These are phyloP conservation scores for Rosa lucieae DNA, from an alignment of 306 rosid species.

Conservation along the genomic window DNA sequence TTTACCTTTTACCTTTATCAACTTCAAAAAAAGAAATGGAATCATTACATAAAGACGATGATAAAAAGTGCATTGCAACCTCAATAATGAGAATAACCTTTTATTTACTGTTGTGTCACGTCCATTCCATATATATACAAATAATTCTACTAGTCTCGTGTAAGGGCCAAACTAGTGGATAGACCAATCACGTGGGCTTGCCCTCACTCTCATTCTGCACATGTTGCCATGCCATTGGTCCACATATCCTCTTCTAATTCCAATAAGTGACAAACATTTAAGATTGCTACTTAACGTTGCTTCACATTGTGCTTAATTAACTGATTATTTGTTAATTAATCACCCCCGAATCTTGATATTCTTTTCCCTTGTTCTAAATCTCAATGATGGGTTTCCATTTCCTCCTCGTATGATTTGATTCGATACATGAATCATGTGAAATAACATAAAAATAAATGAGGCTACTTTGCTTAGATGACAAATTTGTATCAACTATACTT, in stretches of 20 bases:
- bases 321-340: background rate
- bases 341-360: background rate
- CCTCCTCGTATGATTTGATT: background rate
- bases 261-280: background rate
- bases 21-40: background rate
- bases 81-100: background rate
- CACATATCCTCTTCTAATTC: background rate
- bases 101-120: constrained; percentile 9
- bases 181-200: constrained; percentile 4
- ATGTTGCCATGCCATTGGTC: background rate
- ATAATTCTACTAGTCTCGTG: background rate
- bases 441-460: background rate
- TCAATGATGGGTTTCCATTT: background rate
- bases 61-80: background rate
- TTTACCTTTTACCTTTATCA: background rate
- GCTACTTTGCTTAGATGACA: background rate
- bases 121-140: background rate
- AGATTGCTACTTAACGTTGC: background rate
- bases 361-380: background rate
- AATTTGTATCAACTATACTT: background rate
- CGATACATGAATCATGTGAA: background rate
- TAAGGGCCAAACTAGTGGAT: background rate
- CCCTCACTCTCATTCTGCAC: background rate
- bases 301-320: background rate
- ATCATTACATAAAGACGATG: background rate